phyloP scores from a whole-genome alignment of 1,139 yeast genomes.

The Wickerhamiella pararugosa region DNA sequence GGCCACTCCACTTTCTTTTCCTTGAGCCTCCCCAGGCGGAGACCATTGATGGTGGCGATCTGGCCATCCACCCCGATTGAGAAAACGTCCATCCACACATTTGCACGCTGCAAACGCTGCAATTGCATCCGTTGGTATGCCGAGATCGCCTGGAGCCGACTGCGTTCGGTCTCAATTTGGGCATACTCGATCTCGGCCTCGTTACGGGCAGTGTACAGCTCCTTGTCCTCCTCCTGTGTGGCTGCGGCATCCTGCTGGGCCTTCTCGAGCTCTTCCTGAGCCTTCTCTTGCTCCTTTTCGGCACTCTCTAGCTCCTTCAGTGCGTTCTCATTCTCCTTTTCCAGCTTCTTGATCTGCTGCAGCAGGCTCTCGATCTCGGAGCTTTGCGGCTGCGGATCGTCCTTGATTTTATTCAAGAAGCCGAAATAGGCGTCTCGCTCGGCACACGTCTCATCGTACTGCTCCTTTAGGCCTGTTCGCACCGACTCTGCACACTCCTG shows the following conservation, averaged over 20 bases:
- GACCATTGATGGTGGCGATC: constrained; percentile 78
- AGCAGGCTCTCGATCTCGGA: constrained; percentile 23
- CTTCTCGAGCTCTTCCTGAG: constrained; percentile 17
- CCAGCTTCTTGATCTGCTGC: constrained; percentile 13
- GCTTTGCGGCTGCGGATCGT: constrained; percentile 34
- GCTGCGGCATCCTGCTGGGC: constrained; percentile 25
- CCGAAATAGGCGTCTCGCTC: constrained; percentile 70
- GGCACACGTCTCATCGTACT: constrained; percentile 56
- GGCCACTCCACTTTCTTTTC: constrained; percentile 60
- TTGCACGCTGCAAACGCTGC: constrained; percentile 55
- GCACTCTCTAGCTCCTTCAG: constrained; percentile 18
- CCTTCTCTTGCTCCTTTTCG: constrained; percentile 16
- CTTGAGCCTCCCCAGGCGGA: constrained; percentile 54
- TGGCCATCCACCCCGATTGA: constrained; percentile 68
- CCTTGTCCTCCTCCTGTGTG: constrained; percentile 15
- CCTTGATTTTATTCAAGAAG: constrained; percentile 54
- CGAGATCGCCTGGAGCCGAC: constrained; percentile 46
- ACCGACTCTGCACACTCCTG: constrained; percentile 64
- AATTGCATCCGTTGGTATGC: constrained; percentile 47
- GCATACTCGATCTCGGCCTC: constrained; percentile 35
- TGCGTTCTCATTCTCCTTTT: constrained; percentile 13
- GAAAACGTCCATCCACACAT: constrained; percentile 72
- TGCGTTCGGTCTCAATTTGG: constrained; percentile 37
- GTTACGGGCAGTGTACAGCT: constrained; percentile 36
- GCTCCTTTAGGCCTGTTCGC: constrained; percentile 49